Evolutionary conservation across 164 flowering plant genomes (phyloP), one percentile per base, ranked within the genome.

Genomic region (Vitis rupestris): DNA sequence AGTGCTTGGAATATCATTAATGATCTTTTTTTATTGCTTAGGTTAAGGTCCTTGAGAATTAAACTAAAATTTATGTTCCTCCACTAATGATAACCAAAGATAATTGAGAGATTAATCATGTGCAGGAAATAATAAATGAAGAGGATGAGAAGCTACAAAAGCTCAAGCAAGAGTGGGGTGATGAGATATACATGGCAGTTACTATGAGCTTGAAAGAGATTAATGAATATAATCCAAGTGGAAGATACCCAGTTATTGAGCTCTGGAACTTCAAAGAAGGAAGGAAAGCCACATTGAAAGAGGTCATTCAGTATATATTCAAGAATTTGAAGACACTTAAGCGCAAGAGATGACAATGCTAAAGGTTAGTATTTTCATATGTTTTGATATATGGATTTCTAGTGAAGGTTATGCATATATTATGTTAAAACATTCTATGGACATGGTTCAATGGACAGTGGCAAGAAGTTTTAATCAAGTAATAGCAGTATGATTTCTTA

Each of bases 201-300:
- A 30, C 68, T 15, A 71, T 70, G 12, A 88, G 90, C 13, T 61
- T 86, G 65, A 62, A 68, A 58, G 89, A 86, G 63, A 4, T 83
- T 16, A 80, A 83, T 56, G 90, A 86, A 60, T 82, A 83, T 70
- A 86, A 88, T 70, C 80, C 86, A 9, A 86, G 92, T 72, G 92
- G 90, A 13, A 67, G 90, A 27, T 86, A 88, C 62, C 61, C 66
- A 9, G 72, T 83, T 17, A 8, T 79, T 8, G 90, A 85, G 74
- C 81, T 88, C 4, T 88, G 92, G 92, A 88, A 86, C 68, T 76
- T 73, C 65, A 83, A 79, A 68, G 90, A 83, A 73, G 74, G 75
- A 55, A 79, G 88, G 67, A 82, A 82, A 68, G 90, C 90, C 54
- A 82, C 84, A 30, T 60, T 85, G 70, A 86, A 88, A 72, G 90